These are phyloP conservation scores for Cordyceps militaris DNA, from an alignment of 2,329 filamentous ascomycete species.

Conservation along the genomic window DNA sequence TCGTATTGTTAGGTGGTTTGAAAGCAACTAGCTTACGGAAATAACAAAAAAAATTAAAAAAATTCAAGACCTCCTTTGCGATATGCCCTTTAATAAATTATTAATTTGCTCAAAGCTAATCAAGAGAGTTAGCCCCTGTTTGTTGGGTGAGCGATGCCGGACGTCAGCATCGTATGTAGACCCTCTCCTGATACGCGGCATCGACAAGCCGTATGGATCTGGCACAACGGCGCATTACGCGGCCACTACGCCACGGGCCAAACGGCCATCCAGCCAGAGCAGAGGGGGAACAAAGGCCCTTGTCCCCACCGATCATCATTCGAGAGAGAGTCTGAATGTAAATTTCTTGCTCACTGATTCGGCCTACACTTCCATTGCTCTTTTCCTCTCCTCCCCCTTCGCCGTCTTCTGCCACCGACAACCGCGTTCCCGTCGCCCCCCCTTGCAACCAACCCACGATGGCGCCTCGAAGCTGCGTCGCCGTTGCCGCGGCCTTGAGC, in stretches of 20 bases:
- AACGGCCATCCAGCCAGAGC: conserved; percentile 1
- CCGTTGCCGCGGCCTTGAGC: not conserved
- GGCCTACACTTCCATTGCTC: not conserved
- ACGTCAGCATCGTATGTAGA: not conserved
- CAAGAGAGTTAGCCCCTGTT: not conserved
- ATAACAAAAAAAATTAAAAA: too few species aligned
- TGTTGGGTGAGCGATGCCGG: not conserved
- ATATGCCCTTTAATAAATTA: too few species aligned
- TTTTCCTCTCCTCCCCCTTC: not conserved
- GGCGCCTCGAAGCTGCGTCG: conserved; percentile 1
- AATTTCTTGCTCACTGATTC: not conserved
- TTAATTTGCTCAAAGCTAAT: too few species aligned
- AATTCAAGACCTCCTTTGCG: too few species aligned
- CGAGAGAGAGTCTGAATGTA: not conserved
- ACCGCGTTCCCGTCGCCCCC: not conserved
- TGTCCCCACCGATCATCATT: conserved; percentile 7
- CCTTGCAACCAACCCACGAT: not conserved
- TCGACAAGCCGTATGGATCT: not conserved
- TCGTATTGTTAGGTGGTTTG: too few species aligned
- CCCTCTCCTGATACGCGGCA: not conserved
- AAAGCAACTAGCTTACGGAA: too few species aligned
- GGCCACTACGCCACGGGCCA: conserved; percentile 2
- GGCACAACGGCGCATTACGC: not conserved
- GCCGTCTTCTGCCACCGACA: not conserved
- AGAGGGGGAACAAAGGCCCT: not conserved